Evolutionary conservation across 2,329 filamentous ascomycete species (phyloP).

Genomic region (Dothideomycetes sp.): DNA sequence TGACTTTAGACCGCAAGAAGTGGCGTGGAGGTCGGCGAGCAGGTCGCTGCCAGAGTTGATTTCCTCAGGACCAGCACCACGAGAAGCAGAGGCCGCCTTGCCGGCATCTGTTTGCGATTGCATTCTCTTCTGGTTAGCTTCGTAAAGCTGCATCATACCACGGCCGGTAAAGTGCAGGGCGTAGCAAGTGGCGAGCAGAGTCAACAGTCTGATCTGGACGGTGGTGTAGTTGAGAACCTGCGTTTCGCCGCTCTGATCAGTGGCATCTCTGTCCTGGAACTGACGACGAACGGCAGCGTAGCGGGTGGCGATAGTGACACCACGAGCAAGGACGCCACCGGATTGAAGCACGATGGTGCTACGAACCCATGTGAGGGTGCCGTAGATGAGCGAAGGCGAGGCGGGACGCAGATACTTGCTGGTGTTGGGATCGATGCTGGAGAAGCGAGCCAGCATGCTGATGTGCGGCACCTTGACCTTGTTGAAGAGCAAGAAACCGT

Average conservation of each 20-base stretch:
- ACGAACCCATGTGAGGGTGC: conserved; percentile 67
- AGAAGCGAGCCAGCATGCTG: conserved; percentile 65
- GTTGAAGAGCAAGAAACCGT: conserved; percentile 70
- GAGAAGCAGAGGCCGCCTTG: conserved; percentile 34
- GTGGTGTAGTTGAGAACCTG: conserved; percentile 74
- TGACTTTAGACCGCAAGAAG: conserved; percentile 67
- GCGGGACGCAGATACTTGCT: conserved; percentile 59
- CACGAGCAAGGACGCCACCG: conserved; percentile 60
- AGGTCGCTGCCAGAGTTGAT: conserved; percentile 56
- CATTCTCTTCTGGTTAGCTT: conserved; percentile 64
- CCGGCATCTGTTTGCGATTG: conserved; percentile 34
- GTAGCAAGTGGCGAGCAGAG: conserved; percentile 63
- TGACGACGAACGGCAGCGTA: conserved; percentile 68
- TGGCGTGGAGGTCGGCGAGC: conserved; percentile 66
- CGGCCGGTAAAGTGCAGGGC: conserved; percentile 73
- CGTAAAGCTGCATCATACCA: conserved; percentile 64
- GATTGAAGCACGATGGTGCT: conserved; percentile 66
- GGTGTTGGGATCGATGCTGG: conserved; percentile 57
- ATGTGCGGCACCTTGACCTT: conserved; percentile 65
- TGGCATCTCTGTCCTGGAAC: conserved; percentile 65
- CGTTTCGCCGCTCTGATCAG: conserved; percentile 55
- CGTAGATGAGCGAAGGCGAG: conserved; percentile 60
- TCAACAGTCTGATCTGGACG: conserved; percentile 65
- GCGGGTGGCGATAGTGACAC: conserved; percentile 67
- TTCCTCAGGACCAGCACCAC: conserved; percentile 60